These are phyloP conservation scores for Spathaspora girioi DNA, from an alignment of 805 yeast genomes.

Conservation along the genomic window DNA sequence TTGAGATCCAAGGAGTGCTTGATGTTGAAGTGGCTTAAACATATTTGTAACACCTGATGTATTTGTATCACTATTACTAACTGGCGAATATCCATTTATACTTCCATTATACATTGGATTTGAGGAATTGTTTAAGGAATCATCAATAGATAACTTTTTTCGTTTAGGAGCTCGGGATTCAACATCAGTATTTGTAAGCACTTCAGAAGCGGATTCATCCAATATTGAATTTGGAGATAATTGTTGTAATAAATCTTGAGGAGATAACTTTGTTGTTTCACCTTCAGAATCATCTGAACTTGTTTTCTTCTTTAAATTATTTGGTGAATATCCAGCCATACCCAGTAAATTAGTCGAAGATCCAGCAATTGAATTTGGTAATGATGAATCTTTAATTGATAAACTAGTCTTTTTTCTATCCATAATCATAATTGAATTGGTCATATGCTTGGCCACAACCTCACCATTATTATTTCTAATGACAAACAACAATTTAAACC, in stretches of 20 bases:
- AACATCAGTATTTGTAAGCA: slow-evolving; percentile 37
- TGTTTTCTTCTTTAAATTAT: slow-evolving; percentile 6
- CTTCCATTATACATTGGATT: slow-evolving; percentile 40
- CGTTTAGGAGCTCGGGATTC: slow-evolving; percentile 42
- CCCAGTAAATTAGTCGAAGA: slow-evolving; percentile 19
- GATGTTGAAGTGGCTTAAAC: slow-evolving; percentile 3
- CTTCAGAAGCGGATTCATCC: slow-evolving; percentile 57
- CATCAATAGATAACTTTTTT: slow-evolving; percentile 47
- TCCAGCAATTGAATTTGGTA: slow-evolving; percentile 16
- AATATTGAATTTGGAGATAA: slow-evolving; percentile 57
- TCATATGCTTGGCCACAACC: slow-evolving; percentile 67
- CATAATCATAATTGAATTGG: slow-evolving; percentile 84
- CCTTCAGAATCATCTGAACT: slow-evolving; percentile 10
- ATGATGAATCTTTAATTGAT: slow-evolving; percentile 6
- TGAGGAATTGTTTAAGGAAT: slow-evolving; percentile 31
- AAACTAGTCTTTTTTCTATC: slow-evolving; percentile 73
- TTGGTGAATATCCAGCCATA: slow-evolving; percentile 2
- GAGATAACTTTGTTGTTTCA: slow-evolving; percentile 1
- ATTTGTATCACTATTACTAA: slow-evolving; percentile 43
- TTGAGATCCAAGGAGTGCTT: slow-evolving; percentile 2
- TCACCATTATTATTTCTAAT: slow-evolving; percentile 58
- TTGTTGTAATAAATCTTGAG: slow-evolving; percentile 27
- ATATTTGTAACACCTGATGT: slow-evolving; percentile 19
- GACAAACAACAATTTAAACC: slow-evolving; percentile 71
- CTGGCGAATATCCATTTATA: slow-evolving; percentile 41